A percentile compares a stretch with the other conserved stretches of the same genome.
These are phyloP conservation scores for Daedalea quercina DNA, from an alignment of 768 basidiomycete genomes.

Conservation along the genomic window DNA sequence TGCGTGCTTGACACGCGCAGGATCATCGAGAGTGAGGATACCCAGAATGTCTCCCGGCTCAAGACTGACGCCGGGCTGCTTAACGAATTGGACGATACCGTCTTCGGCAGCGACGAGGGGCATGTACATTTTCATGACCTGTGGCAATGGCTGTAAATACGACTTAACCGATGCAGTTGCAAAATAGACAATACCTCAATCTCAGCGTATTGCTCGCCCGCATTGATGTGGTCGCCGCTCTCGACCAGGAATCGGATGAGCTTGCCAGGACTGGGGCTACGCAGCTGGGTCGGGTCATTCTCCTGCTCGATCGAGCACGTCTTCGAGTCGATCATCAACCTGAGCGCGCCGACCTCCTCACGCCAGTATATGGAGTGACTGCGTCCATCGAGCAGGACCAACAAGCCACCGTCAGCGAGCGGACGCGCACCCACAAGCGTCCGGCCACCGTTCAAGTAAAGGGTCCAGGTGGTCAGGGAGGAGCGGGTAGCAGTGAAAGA, in stretches of 20 bases:
- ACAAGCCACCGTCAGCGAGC: constrained; percentile 90
- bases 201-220: constrained; percentile 96
- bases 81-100: constrained; percentile 91
- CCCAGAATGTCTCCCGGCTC: constrained; percentile 97
- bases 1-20: constrained; percentile 92
- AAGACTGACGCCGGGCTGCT: constrained; percentile 95
- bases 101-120: constrained; percentile 91
- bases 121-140: constrained; percentile 99
- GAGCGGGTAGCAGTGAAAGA: constrained; percentile 93
- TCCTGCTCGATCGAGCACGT: constrained; percentile 99
- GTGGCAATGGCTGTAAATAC: too few relatives aligned
- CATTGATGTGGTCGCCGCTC: constrained; percentile 94
- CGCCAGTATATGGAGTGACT: constrained; percentile 98
- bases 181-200: constrained; percentile 61
- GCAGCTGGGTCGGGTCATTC: constrained; percentile 96
- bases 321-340: constrained; percentile 93
- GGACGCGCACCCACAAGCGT: constrained; percentile 90
- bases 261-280: constrained; percentile 96
- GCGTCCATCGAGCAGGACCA: constrained; percentile 86
- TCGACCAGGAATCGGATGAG: constrained; percentile 92
- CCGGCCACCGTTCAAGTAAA: constrained; percentile 93
- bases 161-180: background rate
- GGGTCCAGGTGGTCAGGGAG: constrained; percentile 82
- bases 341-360: constrained; percentile 92
- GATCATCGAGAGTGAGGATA: constrained; percentile 94